Percentiles rank a stretch among this genome's conserved stretches.
These are phyloP conservation scores for Pythium apleroticum DNA, from an alignment of 352 stramenopile genomes.

Conservation along the genomic window DNA sequence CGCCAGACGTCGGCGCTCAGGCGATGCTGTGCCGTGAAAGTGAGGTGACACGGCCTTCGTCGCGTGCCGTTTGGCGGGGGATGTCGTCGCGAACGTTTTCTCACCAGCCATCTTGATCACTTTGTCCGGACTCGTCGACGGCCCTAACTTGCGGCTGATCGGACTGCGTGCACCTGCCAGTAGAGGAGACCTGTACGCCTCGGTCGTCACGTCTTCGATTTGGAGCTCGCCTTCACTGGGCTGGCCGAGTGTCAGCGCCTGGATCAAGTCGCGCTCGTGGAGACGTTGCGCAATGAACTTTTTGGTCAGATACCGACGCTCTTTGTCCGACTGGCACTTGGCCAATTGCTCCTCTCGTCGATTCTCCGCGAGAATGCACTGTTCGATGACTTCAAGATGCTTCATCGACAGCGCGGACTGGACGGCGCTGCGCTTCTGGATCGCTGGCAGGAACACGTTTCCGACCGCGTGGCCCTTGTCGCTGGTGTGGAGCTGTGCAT, in stretches of 20 bases:
- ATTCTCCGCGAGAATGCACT: conserved; percentile 74
- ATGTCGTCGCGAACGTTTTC: conserved; percentile 18
- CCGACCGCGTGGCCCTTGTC: conserved; percentile 32
- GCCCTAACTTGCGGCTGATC: not conserved
- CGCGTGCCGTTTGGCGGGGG: not conserved
- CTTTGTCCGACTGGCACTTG: conserved; percentile 45
- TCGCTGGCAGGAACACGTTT: conserved; percentile 64
- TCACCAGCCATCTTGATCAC: conserved; percentile 23
- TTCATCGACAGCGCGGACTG: conserved; percentile 41
- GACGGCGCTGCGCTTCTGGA: conserved; percentile 31
- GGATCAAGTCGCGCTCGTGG: conserved; percentile 55
- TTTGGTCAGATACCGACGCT: conserved; percentile 46
- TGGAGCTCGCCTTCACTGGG: conserved; percentile 31
- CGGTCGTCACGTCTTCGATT: conserved; percentile 31
- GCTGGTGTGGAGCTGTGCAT: conserved; percentile 40
- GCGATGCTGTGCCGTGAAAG: conserved; percentile 18
- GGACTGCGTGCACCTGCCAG: not conserved
- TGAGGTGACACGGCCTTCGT: conserved; percentile 19
- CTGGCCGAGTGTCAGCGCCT: conserved; percentile 54
- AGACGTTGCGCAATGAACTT: conserved; percentile 60
- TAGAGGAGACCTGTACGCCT: conserved; percentile 10
- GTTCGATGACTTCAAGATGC: conserved; percentile 69
- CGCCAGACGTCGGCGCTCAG: not conserved
- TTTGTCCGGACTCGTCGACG: conserved; percentile 9
- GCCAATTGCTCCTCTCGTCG: conserved; percentile 58